Conservation (phyloP, 2,329 filamentous ascomycete genomes). For the Xylaria sp. region DNA sequence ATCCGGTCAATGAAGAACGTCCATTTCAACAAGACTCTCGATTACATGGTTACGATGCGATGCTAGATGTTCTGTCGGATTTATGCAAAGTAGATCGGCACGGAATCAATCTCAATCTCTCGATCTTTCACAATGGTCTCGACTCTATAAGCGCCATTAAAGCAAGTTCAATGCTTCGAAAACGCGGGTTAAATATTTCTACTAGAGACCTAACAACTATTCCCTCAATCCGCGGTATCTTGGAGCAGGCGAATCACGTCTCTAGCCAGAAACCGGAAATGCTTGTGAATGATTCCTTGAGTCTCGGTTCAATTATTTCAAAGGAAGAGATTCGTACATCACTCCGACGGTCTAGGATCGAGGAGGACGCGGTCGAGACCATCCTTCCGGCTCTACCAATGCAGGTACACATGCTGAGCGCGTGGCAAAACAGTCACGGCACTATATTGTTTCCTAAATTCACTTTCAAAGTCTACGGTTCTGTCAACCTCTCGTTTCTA, state of each 20-base stretch:
- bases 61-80: conserved; percentile 56
- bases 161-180: conserved; percentile 72
- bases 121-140: conserved; percentile 82
- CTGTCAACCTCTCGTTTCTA: conserved; percentile 49
- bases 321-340: conserved; percentile 48
- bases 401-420: conserved; percentile 79
- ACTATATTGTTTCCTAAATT: conserved; percentile 77
- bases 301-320: conserved; percentile 38
- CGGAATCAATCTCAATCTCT: conserved; percentile 65
- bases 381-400: conserved; percentile 75
- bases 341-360: conserved; percentile 49
- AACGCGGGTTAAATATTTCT: conserved; percentile 63
- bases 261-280: neutral
- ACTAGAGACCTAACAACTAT: conserved; percentile 75
- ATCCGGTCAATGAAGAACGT: neutral
- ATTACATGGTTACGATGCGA: neutral
- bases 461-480: conserved; percentile 57
- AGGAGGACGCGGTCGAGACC: conserved; percentile 54
- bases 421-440: conserved; percentile 73
- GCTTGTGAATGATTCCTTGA: neutral
- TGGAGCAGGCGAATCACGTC: conserved; percentile 32
- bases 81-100: conserved; percentile 65
- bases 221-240: conserved; percentile 70
- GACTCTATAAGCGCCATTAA: conserved; percentile 95
- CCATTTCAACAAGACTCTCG: neutral